Conservation (phyloP, 2,329 filamentous ascomycete species). For the Fusarium secorum region DNA sequence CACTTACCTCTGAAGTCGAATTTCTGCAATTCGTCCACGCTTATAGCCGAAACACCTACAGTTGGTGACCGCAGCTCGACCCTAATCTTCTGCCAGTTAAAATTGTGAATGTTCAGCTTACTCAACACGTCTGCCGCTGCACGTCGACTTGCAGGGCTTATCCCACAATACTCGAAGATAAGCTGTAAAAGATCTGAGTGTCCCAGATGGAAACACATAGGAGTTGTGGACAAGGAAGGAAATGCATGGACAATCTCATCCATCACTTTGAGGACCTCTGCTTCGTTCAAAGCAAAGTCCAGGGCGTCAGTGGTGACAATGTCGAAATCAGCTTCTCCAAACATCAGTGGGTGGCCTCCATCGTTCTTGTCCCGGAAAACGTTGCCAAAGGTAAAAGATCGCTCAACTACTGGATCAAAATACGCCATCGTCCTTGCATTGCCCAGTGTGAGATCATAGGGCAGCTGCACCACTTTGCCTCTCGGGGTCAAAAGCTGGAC, state of each 20-base stretch:
- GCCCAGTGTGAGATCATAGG: slow-evolving; percentile 89
- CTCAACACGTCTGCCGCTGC: slow-evolving; percentile 84
- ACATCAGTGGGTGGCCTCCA: slow-evolving; percentile 81
- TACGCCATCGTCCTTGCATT: slow-evolving; percentile 86
- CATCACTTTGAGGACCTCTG: slow-evolving; percentile 90
- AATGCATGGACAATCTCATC: slow-evolving; percentile 89
- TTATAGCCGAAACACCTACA: slow-evolving; percentile 86
- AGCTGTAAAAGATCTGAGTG: slow-evolving; percentile 86
- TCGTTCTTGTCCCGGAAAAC: slow-evolving; percentile 83
- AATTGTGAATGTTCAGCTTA: slow-evolving; percentile 82
- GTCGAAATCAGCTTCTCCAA: slow-evolving; percentile 94
- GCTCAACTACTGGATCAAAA: slow-evolving; percentile 68
- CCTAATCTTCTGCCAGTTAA: slow-evolving; percentile 83
- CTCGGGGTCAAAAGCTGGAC: slow-evolving; percentile 83
- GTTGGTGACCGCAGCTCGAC: slow-evolving; percentile 81
- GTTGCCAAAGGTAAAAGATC: slow-evolving; percentile 85
- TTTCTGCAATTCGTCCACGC: slow-evolving; percentile 84
- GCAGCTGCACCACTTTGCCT: slow-evolving; percentile 91
- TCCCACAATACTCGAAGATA: slow-evolving; percentile 89
- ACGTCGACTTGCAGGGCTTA: slow-evolving; percentile 72
- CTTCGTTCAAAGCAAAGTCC: slow-evolving; percentile 88
- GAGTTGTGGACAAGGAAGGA: slow-evolving; percentile 72
- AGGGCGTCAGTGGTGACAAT: slow-evolving; percentile 84
- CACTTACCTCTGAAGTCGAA: slow-evolving; percentile 85
- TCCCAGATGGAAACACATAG: slow-evolving; percentile 90